phyloP scores from a whole-genome alignment of 768 basidiomycete genomes.

The Gautieria morchelliformis region DNA sequence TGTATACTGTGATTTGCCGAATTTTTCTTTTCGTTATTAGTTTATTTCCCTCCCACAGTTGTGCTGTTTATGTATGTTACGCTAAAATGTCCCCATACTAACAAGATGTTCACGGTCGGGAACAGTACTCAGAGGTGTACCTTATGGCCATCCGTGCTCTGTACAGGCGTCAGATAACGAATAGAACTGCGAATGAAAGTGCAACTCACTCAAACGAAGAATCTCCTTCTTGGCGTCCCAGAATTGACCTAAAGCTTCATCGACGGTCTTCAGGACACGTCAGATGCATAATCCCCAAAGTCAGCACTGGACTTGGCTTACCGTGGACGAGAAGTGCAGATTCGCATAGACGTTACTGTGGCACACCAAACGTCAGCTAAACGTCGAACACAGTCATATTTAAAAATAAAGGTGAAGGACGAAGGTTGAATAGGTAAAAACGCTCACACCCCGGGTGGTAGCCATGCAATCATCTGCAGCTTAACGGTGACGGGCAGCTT shows the following conservation, averaged over 20 bases:
- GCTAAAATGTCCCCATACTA: too few relatives aligned
- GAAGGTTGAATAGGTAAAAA: too few relatives aligned
- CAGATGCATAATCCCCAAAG: neutral
- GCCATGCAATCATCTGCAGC: conserved; percentile 7
- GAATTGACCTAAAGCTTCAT: conserved; percentile 2
- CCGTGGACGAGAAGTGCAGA: conserved; percentile 2
- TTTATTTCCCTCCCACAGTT: neutral
- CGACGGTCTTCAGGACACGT: neutral
- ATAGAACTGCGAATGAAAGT: neutral
- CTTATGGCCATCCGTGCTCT: conserved; percentile 1
- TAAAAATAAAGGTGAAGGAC: neutral
- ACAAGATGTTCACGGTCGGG: too few relatives aligned
- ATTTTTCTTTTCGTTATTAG: neutral
- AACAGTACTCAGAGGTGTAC: too few relatives aligned
- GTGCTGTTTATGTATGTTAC: neutral
- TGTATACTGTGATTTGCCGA: neutral
- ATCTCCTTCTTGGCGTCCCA: conserved; percentile 7
- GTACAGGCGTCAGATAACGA: neutral
- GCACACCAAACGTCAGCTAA: neutral
- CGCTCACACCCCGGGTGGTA: conserved; percentile 5
- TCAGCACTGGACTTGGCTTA: neutral
- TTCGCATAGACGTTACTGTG: conserved; percentile 4
- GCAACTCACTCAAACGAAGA: conserved; percentile 5
- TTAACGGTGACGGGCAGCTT: neutral
- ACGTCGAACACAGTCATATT: neutral